Evolutionary conservation across 2,329 filamentous ascomycete species (phyloP).

Genomic region (Raffaelea arxii): DNA sequence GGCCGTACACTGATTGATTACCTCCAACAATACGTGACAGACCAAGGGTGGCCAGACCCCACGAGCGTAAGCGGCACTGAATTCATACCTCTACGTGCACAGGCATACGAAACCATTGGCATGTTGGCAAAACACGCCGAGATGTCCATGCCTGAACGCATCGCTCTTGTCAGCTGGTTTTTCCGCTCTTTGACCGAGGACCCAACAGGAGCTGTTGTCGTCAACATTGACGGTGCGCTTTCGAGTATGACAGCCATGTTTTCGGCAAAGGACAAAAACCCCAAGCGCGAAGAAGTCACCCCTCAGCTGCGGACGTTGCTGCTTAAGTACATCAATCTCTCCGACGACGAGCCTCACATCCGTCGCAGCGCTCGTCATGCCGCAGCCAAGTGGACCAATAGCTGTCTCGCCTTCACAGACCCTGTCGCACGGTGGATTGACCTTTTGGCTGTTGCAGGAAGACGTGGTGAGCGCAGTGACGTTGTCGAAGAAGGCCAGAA

Average conservation of each 20-base stretch:
- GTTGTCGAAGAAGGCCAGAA: conserved; percentile 83
- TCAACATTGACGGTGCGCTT: conserved; percentile 83
- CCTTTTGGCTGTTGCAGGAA: conserved; percentile 65
- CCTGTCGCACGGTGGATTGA: conserved; percentile 79
- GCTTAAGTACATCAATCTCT: conserved; percentile 52
- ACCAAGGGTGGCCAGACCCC: conserved; percentile 73
- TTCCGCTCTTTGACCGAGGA: conserved; percentile 79
- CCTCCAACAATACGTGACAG: conserved; percentile 63
- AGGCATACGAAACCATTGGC: conserved; percentile 86
- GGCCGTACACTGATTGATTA: conserved; percentile 49
- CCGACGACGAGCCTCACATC: conserved; percentile 36
- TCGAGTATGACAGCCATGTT: conserved; percentile 57
- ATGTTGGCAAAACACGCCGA: conserved; percentile 60
- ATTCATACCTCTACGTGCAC: conserved; percentile 59
- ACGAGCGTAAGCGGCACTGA: conserved; percentile 35
- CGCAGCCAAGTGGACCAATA: conserved; percentile 80
- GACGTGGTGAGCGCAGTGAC: conserved; percentile 62
- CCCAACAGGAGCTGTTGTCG: conserved; percentile 61
- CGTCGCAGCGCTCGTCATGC: conserved; percentile 72
- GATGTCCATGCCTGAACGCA: conserved; percentile 38
- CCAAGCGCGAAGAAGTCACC: conserved; percentile 13
- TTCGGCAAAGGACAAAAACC: conserved; percentile 11
- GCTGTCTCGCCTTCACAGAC: conserved; percentile 72
- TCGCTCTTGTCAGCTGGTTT: conserved; percentile 58
- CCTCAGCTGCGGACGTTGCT: conserved; percentile 43